Evolutionary conservation across 2,329 filamentous ascomycete species (phyloP).

Genomic region (Penicillium olsonii): DNA sequence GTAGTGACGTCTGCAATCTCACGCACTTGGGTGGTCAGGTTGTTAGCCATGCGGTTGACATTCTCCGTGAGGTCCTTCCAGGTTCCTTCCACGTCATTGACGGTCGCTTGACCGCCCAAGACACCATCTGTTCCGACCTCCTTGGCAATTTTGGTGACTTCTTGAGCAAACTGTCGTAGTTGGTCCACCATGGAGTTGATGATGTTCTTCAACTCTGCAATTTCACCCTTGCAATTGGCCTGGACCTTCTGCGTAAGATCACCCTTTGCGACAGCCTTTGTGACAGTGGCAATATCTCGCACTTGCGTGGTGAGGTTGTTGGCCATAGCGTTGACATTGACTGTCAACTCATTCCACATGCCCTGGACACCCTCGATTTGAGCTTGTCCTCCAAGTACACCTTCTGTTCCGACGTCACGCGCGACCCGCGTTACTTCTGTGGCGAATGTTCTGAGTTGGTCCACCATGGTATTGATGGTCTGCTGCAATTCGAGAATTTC

Average conservation of each 20-base stretch:
- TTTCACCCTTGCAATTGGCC: conserved; percentile 88
- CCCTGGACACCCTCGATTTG: conserved; percentile 82
- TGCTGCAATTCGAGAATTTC: conserved; percentile 82
- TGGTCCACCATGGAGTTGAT: conserved; percentile 99
- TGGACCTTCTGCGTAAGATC: conserved; percentile 97
- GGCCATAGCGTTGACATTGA: conserved; percentile 86
- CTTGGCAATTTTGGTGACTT: conserved; percentile 93
- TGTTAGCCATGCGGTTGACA: conserved; percentile 98
- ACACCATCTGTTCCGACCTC: conserved; percentile 96
- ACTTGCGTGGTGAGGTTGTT: conserved; percentile 86
- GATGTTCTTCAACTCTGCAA: conserved; percentile 90
- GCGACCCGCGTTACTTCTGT: conserved; percentile 82
- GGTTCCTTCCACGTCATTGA: conserved; percentile 94
- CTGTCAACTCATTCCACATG: conserved; percentile 85
- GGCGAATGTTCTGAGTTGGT: conserved; percentile 79
- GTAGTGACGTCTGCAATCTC: conserved; percentile 97
- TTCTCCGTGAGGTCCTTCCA: conserved; percentile 95
- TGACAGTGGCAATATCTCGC: conserved; percentile 84
- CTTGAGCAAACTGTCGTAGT: conserved; percentile 91
- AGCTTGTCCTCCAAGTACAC: conserved; percentile 78
- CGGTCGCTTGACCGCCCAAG: conserved; percentile 89
- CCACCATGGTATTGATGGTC: conserved; percentile 88
- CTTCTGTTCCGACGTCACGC: conserved; percentile 80
- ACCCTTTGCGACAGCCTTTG: conserved; percentile 71
- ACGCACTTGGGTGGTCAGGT: conserved; percentile 94